A percentile compares a stretch with the other conserved stretches of the same genome.
Conservation (phyloP, 805 yeast species). For the Kurtzmaniella fragi region DNA sequence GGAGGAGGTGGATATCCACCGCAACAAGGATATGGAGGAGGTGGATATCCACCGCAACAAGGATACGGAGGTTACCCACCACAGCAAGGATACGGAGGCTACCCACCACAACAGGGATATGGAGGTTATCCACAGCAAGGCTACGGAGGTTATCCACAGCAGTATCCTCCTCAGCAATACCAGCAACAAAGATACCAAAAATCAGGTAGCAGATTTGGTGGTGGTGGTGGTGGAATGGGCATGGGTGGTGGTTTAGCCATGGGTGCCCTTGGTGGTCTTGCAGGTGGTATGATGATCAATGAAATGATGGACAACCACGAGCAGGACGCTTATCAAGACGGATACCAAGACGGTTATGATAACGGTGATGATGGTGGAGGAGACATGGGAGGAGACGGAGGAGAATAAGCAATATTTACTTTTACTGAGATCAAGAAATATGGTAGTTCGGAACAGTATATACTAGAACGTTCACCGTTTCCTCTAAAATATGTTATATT, state of each 20-base stretch:
- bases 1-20: conserved; percentile 9
- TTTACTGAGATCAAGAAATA: too few relatives aligned
- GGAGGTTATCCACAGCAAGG: conserved; percentile 16
- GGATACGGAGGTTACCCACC: conserved; percentile 25
- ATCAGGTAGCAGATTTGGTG: conserved; percentile 33
- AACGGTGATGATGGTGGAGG: conserved; percentile 22
- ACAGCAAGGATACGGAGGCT: conserved; percentile 19
- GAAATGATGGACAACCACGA: conserved; percentile 33
- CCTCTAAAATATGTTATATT: too few relatives aligned
- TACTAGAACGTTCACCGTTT: too few relatives aligned
- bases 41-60: conserved; percentile 15
- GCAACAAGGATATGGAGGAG: conserved; percentile 12
- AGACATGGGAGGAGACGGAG: conserved; percentile 20
- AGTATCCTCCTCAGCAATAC: conserved; percentile 24
- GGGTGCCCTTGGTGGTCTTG: conserved; percentile 49
- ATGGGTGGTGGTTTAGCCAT: conserved; percentile 50
- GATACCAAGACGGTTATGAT: conserved; percentile 25
- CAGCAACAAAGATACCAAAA: conserved; percentile 14
- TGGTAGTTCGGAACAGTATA: too few relatives aligned
- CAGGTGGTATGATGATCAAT: conserved; percentile 55
- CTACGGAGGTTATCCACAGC: conserved; percentile 27
- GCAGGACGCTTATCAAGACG: conserved; percentile 29
- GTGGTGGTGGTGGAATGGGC: conserved; percentile 40
- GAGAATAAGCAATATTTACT: too few relatives aligned
- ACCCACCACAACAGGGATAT: conserved; percentile 18